These are phyloP conservation scores for Citrus sp. DNA, from an alignment of 345 rosid genomes.

Conservation along the genomic window DNA sequence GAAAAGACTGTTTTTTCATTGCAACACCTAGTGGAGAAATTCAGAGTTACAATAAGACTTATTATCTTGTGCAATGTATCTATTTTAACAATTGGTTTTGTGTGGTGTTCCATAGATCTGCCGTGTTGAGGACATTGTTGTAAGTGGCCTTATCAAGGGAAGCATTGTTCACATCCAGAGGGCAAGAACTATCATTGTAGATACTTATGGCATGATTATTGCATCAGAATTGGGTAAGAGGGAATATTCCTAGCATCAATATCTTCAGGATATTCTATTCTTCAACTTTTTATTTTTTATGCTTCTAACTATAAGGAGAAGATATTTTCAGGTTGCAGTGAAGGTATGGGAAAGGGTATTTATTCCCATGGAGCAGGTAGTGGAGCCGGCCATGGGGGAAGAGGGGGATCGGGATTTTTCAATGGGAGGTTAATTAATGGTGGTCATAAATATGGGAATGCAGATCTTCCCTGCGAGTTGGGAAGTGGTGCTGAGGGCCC, in stretches of 20 bases:
- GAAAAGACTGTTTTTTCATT: neutral
- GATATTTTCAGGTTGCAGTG: conserved; percentile 72
- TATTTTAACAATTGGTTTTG: neutral
- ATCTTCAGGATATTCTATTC: conserved; percentile 8
- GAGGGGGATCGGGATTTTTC: conserved; percentile 89
- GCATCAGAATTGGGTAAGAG: conserved; percentile 82
- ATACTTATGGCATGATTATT: conserved; percentile 61
- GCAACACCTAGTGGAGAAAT: neutral
- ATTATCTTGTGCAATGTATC: neutral
- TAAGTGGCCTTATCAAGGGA: conserved; percentile 79
- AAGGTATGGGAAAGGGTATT: conserved; percentile 81
- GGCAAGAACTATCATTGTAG: conserved; percentile 74
- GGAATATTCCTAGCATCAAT: conserved; percentile 9
- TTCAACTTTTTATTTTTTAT: conserved; percentile 1
- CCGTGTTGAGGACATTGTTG: conserved; percentile 94
- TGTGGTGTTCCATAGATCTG: conserved; percentile 57
- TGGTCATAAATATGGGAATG: conserved; percentile 77
- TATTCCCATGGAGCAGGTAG: conserved; percentile 89
- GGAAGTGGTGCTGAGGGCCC: conserved; percentile 97
- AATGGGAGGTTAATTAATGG: conserved; percentile 77
- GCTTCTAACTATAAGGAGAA: conserved; percentile 16
- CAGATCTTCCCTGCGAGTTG: conserved; percentile 91
- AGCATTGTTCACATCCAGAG: conserved; percentile 95
- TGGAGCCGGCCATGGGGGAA: conserved; percentile 98
- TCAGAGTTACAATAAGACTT: neutral